These are phyloP conservation scores for Nicotiana undulata DNA, from an alignment of 257 asterid species.

Conservation along the genomic window DNA sequence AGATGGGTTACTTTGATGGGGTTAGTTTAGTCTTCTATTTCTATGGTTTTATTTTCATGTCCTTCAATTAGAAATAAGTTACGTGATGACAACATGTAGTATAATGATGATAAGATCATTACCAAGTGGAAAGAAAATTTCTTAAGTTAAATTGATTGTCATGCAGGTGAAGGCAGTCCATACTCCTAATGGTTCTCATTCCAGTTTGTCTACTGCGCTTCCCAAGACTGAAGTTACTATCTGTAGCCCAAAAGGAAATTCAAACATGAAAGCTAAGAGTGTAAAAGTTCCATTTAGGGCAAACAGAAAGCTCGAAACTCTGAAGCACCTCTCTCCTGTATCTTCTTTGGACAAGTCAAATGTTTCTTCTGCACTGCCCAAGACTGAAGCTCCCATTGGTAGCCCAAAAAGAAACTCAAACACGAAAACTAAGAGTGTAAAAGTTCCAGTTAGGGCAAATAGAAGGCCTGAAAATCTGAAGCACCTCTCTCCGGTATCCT, in stretches of 20 bases:
- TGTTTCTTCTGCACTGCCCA: slow-evolving; percentile 26
- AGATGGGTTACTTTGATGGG: slow-evolving; percentile 95
- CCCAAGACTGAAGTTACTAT: slow-evolving; percentile 38
- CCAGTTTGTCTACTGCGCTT: slow-evolving; percentile 23
- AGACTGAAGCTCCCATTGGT: slow-evolving; percentile 30
- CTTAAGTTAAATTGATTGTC: neutral
- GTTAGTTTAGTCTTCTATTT: slow-evolving; percentile 39
- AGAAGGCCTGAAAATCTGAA: slow-evolving; percentile 26
- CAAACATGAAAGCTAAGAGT: slow-evolving; percentile 48
- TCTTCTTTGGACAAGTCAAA: slow-evolving; percentile 22
- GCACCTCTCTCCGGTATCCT: slow-evolving; percentile 18
- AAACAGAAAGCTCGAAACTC: slow-evolving; percentile 22
- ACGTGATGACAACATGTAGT: neutral
- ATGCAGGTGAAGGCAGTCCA: slow-evolving; percentile 59
- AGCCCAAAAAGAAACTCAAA: slow-evolving; percentile 40
- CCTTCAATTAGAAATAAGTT: neutral
- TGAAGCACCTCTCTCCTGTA: slow-evolving; percentile 22
- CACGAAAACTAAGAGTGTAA: slow-evolving; percentile 42
- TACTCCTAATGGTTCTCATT: slow-evolving; percentile 53
- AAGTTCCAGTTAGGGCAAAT: slow-evolving; percentile 28
- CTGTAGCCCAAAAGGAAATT: slow-evolving; percentile 38
- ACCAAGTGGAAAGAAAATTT: neutral
- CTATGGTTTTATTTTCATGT: neutral
- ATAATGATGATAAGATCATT: neutral
- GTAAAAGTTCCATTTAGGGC: slow-evolving; percentile 30